Percentiles rank a stretch among this genome's conserved stretches.
Evolutionary conservation across 495 filamentous ascomycete genomes (phyloP).

Genomic region (Aspergillus mulundensis): DNA sequence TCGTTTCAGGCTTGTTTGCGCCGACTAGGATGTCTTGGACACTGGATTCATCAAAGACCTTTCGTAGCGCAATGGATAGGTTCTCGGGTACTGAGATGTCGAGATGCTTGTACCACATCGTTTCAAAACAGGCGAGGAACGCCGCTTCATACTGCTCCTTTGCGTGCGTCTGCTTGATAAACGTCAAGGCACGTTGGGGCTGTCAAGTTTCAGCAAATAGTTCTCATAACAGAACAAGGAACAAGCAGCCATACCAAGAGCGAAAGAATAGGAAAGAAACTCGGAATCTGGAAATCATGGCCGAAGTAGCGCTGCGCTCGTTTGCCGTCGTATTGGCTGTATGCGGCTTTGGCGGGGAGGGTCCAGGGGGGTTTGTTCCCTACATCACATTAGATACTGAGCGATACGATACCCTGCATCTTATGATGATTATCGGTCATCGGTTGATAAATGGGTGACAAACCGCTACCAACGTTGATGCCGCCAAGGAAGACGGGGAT

Average conservation of each 20-base stretch:
- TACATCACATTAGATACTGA: not conserved
- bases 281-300: constrained; percentile 38
- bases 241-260: constrained; percentile 31
- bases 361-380: constrained; percentile 66
- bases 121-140: constrained; percentile 43
- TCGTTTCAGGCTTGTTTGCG: constrained; percentile 47
- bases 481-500: constrained; percentile 71
- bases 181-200: constrained; percentile 62
- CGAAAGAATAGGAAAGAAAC: constrained; percentile 50
- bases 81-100: constrained; percentile 48
- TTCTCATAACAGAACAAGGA: not conserved
- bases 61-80: constrained; percentile 27
- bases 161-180: constrained; percentile 54
- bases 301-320: constrained; percentile 56
- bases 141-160: constrained; percentile 35
- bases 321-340: constrained; percentile 49
- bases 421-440: too few relatives aligned
- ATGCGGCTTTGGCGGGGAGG: constrained; percentile 59
- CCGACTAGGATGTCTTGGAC: constrained; percentile 49
- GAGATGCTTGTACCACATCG: constrained; percentile 43
- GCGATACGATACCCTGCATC: too few relatives aligned
- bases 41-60: constrained; percentile 31
- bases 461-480: constrained; percentile 62
- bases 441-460: too few relatives aligned
- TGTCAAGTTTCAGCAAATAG: constrained; percentile 16